Conservation (phyloP, 1,284 basidiomycete species). For the Puccinia polysora region DNA sequence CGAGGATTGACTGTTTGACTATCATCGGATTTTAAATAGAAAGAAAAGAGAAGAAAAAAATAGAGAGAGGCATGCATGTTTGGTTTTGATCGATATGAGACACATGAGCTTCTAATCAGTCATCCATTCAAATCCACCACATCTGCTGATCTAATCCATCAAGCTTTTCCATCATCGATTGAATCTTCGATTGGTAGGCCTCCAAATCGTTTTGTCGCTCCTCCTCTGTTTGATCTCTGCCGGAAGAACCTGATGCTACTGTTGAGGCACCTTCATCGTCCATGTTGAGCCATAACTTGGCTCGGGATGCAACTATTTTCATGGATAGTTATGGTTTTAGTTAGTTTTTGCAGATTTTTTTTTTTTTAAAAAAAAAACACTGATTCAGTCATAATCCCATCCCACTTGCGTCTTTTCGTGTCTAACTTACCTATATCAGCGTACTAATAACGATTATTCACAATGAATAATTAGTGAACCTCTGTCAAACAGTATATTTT, state of each 20-base stretch:
- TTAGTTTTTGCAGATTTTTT: background rate
- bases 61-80: no score
- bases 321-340: background rate
- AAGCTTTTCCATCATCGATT: conserved; percentile 19
- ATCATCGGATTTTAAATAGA: no score
- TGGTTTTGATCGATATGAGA: no score
- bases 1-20: no score
- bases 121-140: conserved; percentile 42
- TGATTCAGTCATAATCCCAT: no score
- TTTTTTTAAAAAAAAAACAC: background rate
- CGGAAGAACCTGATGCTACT: background rate
- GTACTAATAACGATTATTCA: conserved; percentile 15
- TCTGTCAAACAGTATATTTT: background rate
- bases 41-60: no score
- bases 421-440: conserved; percentile 38
- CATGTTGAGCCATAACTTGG: conserved; percentile 21
- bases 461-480: background rate
- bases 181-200: background rate
- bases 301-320: conserved; percentile 16
- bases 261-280: conserved; percentile 23
- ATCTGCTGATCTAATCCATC: conserved; percentile 28
- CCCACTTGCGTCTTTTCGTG: no score
- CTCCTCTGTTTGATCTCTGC: conserved; percentile 18
- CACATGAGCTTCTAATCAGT: no score
- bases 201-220: conserved; percentile 14